Base-by-base conservation (phyloP, 257 asterid species). In the Plectranthus barbatus region DNA sequence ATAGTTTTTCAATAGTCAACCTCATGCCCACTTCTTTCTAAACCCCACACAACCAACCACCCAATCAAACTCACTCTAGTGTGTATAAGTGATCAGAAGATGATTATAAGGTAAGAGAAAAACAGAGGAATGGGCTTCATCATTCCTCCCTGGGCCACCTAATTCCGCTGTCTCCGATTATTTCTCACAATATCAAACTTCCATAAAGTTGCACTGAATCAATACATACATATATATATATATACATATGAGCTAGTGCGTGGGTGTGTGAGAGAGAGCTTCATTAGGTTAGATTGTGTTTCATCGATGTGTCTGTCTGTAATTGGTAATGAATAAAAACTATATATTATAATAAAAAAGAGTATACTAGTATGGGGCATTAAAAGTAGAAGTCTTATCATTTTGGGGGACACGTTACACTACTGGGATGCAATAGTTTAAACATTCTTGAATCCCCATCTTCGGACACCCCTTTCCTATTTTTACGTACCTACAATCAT, bases 371-470 rank as follows among this genome's bases (percentile, higher is more conserved):
- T 36, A 36, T 36, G 31, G 52, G n/a, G 46, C 67, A 37, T 37
- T 37, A 52, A 60, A 60, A 39, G 68, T 66, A 18, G 59, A 54
- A 40, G 12, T 55, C 77, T 72, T 72, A 65, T 65, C 69, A 70
- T 61, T 73, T 77, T 65, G 79, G 76, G 79, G 73, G 60, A 70
- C 76, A 77, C 72, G 72, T 77, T 77, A 67, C 69, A 69, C 34
- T 48, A 40, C 42, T 34, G 57, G 78, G 78, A 60, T 62, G 61
- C 72, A 60, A 29, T 72, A 39, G 51, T 77, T 77, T 73, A 73
- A 46, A 33, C 70, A 33, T 19, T 56, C 15, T 69, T 77, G 68
- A 65, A 49, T 69, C 72, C 77, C 69, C 41, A 70, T 60, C 82
- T 50, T 66, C 62, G 69, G 74, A 77, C 81, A 72, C 9, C 8